These are phyloP conservation scores for Epichloe uncinata DNA, from an alignment of 2,329 filamentous ascomycete genomes.

Conservation along the genomic window DNA sequence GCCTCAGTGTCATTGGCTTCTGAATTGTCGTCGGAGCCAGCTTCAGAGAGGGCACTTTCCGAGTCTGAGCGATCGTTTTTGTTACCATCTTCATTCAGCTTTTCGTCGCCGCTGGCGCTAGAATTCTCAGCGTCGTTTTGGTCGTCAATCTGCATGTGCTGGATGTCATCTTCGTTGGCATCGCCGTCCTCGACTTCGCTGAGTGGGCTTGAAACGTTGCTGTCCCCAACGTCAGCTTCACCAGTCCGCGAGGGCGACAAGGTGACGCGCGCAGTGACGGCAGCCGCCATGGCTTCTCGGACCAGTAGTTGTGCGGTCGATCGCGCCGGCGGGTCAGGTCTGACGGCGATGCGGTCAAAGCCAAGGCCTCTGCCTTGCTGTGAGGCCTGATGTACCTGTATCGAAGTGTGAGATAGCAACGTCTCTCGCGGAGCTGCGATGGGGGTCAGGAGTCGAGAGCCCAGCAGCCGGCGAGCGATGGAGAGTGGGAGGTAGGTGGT, in stretches of 20 bases:
- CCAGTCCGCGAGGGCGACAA: slow-evolving; percentile 27
- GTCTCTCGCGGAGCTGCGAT: background rate
- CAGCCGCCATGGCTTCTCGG: slow-evolving; percentile 34
- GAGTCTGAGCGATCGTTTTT: slow-evolving; percentile 27
- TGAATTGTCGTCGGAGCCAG: slow-evolving; percentile 26
- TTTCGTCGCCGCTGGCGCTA: slow-evolving; percentile 15
- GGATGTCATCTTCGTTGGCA: slow-evolving; percentile 53
- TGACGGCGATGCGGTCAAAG: background rate
- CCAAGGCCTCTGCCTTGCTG: background rate
- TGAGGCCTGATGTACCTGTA: background rate
- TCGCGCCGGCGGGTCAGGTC: slow-evolving; percentile 1
- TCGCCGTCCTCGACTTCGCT: slow-evolving; percentile 83
- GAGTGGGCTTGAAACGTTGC: slow-evolving; percentile 75
- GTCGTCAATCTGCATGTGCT: slow-evolving; percentile 38
- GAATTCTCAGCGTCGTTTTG: slow-evolving; percentile 18
- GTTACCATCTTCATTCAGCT: slow-evolving; percentile 8
- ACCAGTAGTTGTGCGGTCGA: slow-evolving; percentile 9
- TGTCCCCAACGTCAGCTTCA: slow-evolving; percentile 42
- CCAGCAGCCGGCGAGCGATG: background rate
- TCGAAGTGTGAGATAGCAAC: background rate
- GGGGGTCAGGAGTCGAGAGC: background rate
- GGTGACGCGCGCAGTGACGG: slow-evolving; percentile 35
- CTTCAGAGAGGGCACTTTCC: slow-evolving; percentile 43
- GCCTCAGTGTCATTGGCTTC: slow-evolving; percentile 62
- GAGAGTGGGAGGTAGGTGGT: background rate